A percentile compares a stretch with the other conserved stretches of the same genome.
These are phyloP conservation scores for Cytospora piceae DNA, from an alignment of 2,329 filamentous ascomycete genomes.

Conservation along the genomic window DNA sequence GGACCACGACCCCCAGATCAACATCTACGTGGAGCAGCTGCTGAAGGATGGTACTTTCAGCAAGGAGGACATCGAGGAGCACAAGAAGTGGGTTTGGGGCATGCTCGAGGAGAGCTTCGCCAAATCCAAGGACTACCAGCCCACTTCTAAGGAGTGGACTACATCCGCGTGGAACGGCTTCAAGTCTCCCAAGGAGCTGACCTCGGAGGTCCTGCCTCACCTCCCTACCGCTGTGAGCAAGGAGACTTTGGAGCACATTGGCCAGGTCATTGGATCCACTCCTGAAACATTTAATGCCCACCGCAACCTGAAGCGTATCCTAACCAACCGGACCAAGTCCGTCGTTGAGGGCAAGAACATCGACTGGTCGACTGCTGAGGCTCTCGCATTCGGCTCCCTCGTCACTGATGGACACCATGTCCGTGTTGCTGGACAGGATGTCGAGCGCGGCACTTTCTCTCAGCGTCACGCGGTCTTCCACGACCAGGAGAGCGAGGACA, in stretches of 20 bases:
- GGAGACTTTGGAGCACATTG: constrained; percentile 79
- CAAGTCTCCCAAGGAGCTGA: constrained; percentile 97
- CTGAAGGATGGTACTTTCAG: constrained; percentile 92
- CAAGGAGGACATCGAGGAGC: constrained; percentile 96
- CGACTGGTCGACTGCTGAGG: constrained; percentile 97
- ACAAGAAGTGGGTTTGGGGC: constrained; percentile 99
- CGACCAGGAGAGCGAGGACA: constrained; percentile 92
- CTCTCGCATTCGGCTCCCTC: constrained; percentile 89
- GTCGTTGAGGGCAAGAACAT: constrained; percentile 92
- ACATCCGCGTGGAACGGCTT: constrained; percentile 99
- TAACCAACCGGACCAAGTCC: constrained; percentile 86
- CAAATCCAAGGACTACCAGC: constrained; percentile 96
- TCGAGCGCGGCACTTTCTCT: constrained; percentile 98
- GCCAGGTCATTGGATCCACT: constrained; percentile 73
- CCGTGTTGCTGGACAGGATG: constrained; percentile 96
- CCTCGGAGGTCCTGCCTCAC: constrained; percentile 91
- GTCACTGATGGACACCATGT: constrained; percentile 95
- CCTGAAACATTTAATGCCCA: constrained; percentile 89
- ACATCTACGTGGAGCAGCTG: constrained; percentile 90
- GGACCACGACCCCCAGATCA: constrained; percentile 80
- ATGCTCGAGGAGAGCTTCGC: constrained; percentile 98
- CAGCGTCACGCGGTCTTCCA: constrained; percentile 97
- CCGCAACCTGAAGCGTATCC: constrained; percentile 96
- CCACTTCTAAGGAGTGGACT: constrained; percentile 96
- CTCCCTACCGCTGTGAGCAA: constrained; percentile 79